These are phyloP conservation scores for Ricinus communis DNA, from an alignment of 345 rosid species.

Conservation along the genomic window DNA sequence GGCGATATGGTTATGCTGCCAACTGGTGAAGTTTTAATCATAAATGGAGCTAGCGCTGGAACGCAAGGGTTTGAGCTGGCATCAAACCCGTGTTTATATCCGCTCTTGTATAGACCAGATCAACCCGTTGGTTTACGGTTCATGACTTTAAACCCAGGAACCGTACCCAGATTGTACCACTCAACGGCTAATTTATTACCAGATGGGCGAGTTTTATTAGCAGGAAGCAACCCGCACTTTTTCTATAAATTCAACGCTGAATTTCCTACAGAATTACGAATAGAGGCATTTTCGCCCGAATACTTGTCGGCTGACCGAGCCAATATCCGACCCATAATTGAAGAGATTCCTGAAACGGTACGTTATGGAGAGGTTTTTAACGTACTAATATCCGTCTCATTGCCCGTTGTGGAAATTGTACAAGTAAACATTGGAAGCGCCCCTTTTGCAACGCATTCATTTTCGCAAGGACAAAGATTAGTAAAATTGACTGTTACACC, in stretches of 20 bases:
- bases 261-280: constrained; percentile 74
- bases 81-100: constrained; percentile 59
- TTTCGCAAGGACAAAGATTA: constrained; percentile 79
- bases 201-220: constrained; percentile 71
- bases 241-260: constrained; percentile 59
- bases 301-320: constrained; percentile 76
- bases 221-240: constrained; percentile 88
- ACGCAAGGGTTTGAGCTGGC: constrained; percentile 32
- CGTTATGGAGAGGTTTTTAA: constrained; percentile 30
- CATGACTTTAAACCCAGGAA: constrained; percentile 63
- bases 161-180: constrained; percentile 83
- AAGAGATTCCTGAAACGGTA: constrained; percentile 21
- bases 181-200: constrained; percentile 87
- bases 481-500: constrained; percentile 64
- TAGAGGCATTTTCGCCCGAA: constrained; percentile 89
- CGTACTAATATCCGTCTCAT: constrained; percentile 49
- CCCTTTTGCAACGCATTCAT: constrained; percentile 86
- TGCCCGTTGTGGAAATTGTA: constrained; percentile 73
- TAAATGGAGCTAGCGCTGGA: constrained; percentile 89
- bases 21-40: constrained; percentile 64
- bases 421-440: constrained; percentile 39
- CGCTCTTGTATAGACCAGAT: constrained; percentile 61
- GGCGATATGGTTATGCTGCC: constrained; percentile 93
- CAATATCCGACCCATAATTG: constrained; percentile 60
- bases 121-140: constrained; percentile 36